These are phyloP conservation scores for Rubia peregrina DNA, from an alignment of 305 asterid species.

Conservation along the genomic window DNA sequence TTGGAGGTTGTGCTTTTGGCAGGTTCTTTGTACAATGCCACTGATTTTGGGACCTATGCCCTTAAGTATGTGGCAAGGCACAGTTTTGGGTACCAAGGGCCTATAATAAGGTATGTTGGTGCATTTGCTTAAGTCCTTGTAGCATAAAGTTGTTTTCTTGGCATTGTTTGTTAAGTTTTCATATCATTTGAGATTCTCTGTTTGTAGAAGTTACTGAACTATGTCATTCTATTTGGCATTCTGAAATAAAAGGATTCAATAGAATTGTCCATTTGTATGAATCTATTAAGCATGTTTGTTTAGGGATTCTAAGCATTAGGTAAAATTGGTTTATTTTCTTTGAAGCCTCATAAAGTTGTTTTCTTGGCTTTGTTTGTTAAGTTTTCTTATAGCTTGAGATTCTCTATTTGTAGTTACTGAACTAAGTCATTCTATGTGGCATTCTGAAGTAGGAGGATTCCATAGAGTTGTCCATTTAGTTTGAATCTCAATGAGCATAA, in stretches of 20 bases:
- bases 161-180: background rate
- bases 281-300: background rate
- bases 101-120: conserved; percentile 47
- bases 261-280: background rate
- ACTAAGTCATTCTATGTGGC: background rate
- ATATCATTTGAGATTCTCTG: background rate
- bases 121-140: conserved; percentile 9
- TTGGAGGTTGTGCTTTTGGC: conserved; percentile 62
- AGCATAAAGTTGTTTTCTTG: background rate
- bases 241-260: background rate
- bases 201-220: background rate
- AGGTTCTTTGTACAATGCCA: conserved; percentile 73
- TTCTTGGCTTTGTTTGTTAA: background rate
- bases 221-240: background rate
- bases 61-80: conserved; percentile 65
- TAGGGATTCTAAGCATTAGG: background rate
- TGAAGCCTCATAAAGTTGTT: background rate
- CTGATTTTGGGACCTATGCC: conserved; percentile 51
- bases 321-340: background rate
- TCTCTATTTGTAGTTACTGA: background rate
- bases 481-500: background rate
- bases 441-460: background rate
- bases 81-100: conserved; percentile 73
- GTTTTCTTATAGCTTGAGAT: too few species aligned
- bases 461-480: background rate